These are phyloP conservation scores for Zygotorulaspora danielsina DNA, from an alignment of 805 yeast genomes.

Conservation along the genomic window DNA sequence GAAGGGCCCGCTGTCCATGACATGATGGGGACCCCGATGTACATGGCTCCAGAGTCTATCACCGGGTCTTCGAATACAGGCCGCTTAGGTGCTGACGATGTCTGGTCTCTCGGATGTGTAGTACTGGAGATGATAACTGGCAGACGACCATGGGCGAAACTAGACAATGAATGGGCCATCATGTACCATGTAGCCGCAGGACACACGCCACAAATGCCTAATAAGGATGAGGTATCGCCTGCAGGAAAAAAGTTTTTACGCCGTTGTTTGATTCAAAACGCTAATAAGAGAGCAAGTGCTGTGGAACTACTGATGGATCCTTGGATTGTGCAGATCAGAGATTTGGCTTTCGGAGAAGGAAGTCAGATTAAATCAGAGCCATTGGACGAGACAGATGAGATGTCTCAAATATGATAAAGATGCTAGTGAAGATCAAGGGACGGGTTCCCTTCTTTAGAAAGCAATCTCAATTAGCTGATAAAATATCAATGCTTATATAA, in stretches of 20 bases:
- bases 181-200: conserved; percentile 98
- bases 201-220: conserved; percentile 81
- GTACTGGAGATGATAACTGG: conserved; percentile 96
- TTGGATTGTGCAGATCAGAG: conserved; percentile 74
- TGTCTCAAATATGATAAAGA: background rate
- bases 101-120: conserved; percentile 97
- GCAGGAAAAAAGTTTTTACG: conserved; percentile 68
- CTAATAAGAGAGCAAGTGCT: conserved; percentile 75
- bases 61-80: conserved; percentile 57
- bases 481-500: background rate
- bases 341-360: conserved; percentile 58
- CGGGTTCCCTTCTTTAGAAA: background rate
- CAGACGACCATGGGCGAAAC: conserved; percentile 90
- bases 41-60: conserved; percentile 96
- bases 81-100: conserved; percentile 52
- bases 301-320: conserved; percentile 82
- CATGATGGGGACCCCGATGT: conserved; percentile 93
- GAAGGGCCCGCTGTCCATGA: conserved; percentile 24
- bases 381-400: background rate
- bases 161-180: conserved; percentile 96
- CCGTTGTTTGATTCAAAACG: conserved; percentile 78
- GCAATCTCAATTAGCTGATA: background rate
- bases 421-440: background rate
- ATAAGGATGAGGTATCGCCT: conserved; percentile 67
- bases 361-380: conserved; percentile 2